Percentiles rank a stretch among this genome's conserved stretches.
Conservation (phyloP, 352 stramenopile genomes). For the Globisporangium iwayamae region DNA sequence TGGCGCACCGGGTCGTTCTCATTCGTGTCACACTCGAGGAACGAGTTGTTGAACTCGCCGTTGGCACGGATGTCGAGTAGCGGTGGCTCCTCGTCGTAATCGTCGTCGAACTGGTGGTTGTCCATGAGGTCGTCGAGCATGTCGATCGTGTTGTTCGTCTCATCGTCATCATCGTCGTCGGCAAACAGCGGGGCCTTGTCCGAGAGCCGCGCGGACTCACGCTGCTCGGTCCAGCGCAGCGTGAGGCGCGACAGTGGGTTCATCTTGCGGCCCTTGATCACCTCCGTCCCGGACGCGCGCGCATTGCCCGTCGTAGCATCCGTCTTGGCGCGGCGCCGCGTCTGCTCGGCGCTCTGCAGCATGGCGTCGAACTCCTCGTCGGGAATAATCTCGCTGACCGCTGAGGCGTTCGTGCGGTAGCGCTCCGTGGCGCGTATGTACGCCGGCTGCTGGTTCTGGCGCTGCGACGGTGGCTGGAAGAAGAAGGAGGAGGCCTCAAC, state of each 20-base stretch:
- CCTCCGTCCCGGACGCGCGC: slow-evolving; percentile 14
- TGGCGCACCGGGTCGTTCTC: slow-evolving; percentile 35
- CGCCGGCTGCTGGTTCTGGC: not conserved
- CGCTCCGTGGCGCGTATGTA: slow-evolving; percentile 5
- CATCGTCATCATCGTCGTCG: slow-evolving; percentile 6
- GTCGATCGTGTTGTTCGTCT: slow-evolving; percentile 7
- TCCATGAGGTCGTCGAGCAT: slow-evolving; percentile 16
- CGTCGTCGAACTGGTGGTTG: slow-evolving; percentile 15
- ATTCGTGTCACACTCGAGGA: slow-evolving; percentile 52
- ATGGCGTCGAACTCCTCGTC: slow-evolving; percentile 33
- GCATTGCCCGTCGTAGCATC: slow-evolving; percentile 25
- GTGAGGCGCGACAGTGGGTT: slow-evolving; percentile 51
- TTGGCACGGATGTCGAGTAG: slow-evolving; percentile 25
- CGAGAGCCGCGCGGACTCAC: slow-evolving; percentile 13
- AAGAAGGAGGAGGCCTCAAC: slow-evolving; percentile 13
- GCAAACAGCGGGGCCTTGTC: not conserved
- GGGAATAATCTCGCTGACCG: slow-evolving; percentile 18
- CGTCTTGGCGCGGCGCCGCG: slow-evolving; percentile 44
- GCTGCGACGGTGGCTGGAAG: slow-evolving; percentile 10
- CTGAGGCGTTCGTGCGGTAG: slow-evolving; percentile 13
- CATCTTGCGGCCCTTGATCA: slow-evolving; percentile 29
- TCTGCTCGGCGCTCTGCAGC: slow-evolving; percentile 32
- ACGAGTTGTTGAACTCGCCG: slow-evolving; percentile 35
- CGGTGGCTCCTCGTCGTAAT: slow-evolving; percentile 14
- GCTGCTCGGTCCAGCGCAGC: slow-evolving; percentile 28